Base-by-base conservation (phyloP, 2,329 filamentous ascomycete species). In the Aspergillus sergii region DNA sequence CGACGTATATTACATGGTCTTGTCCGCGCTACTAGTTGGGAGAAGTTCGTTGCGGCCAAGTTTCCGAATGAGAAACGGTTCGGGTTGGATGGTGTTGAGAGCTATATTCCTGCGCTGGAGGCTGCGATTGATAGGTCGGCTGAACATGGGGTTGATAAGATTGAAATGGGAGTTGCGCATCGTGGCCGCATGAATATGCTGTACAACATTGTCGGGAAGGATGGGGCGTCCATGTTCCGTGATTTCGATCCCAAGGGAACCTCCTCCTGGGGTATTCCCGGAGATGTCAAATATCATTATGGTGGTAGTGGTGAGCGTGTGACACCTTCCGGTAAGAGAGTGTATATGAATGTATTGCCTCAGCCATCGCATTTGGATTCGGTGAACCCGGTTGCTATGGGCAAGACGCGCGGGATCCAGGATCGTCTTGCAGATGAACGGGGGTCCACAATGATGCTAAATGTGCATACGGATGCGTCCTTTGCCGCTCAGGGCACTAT, bases 61-160 rank as follows among this genome's bases (percentile, higher is more conserved):
- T 98, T 97, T 82, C 95, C 95, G 79, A 99, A 99, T 81, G 95
- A 98, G 83, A 99, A 99, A 87, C 92, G 95, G 76, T 99, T 99
- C 81, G 95, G 95, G 82, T 88, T 99, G 28, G 95, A 99, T 83
- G 95, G 95, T 76, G 96, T 94, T 75, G 95, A 99, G 81, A 94
- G 92, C 62, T 86, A 99, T 70, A 95, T 99, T 62, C 95, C 95
- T 28, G 95, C 95, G 79, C 98, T 99, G 95, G 99, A 99, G 85
- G 95, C 95, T 59, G 84, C 98, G 67, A 99, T 99, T 69, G 95
- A 99, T 81, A 91, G 95, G 75, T 97, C 94, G 76, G 95, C 98
- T 71, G 95, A 99, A 78, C 96, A 97, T 75, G 95, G 95, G 63
- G 91, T 99, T 75, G 97, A 98, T 85, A 94, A 98, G 76, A 97